Evolutionary conservation across 352 stramenopile species (phyloP), one percentile per base, ranked within the genome.

Genomic region (Phytophthora boehmeriae): DNA sequence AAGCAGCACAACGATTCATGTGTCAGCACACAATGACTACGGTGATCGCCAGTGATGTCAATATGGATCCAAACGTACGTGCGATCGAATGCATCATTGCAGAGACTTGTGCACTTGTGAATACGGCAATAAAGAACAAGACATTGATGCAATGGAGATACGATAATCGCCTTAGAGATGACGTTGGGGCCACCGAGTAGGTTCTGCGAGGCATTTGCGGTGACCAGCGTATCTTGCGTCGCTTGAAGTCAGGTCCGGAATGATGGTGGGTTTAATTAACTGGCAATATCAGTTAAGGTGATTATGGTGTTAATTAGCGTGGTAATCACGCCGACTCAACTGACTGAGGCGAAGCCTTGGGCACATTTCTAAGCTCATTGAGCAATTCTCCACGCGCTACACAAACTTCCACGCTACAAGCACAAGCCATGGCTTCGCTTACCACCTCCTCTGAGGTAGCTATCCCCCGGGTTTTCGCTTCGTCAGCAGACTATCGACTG

Each of bases 391-490:
- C 38, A 22, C 16, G 14, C 14, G 11, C 5, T 17, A 44, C 13
- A 16, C 22, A 16, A 3, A 19, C 6, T 16, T 17, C 22, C 16
- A 11, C 38, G 22, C 38, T 8, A 20, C 38, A 44, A 8, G 19
- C 34, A 16, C 9, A 9, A 44, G 22, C 2, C 20, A 44, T 44
- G 38, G 14, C 34, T 13, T 5, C 34, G 34, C 34, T 4, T 17
- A 39, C 34, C 8, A 4, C 38, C n/a, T 11, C 6, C 8, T 22
- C 14, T 0, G 16, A 41, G 13, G 16, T 43, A 20, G 28, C 5
- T n/a, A 53, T 75, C n/a, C 56, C 62, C 2, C 61, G 62, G 5
- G 65, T 80, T 9, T 80, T 80, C 51, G 17, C 60, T 10, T 59
- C 42, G 4, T 66, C 59, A 0, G 25, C 23, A 17, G 42, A 61